Evolutionary conservation across 2,329 filamentous ascomycete genomes (phyloP), one percentile per base, ranked within the genome.

Genomic region (Metarhizium humberi): DNA sequence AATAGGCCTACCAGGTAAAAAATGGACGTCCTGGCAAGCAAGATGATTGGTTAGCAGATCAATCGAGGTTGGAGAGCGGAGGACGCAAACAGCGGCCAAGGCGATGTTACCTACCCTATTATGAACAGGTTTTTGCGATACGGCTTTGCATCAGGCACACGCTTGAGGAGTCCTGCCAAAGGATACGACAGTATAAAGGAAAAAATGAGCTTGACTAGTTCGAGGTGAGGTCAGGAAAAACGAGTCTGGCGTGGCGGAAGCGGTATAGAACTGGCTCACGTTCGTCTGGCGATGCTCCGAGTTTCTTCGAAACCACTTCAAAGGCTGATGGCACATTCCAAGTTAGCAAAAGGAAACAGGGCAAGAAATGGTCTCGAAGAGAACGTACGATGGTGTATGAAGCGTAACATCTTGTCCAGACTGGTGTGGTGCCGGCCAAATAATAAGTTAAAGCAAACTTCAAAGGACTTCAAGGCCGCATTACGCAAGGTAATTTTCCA

Each of bases 1-100:
- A 95, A 99, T 3, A 99, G 80, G 34, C 94, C 94, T 55, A 99
- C 79, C 7, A 99, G 80, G 70, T 96, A 97, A 76, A 99, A 97
- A 29, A 94, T 68, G 4, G 88, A 88, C 16, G 90, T 83, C 32
- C 86, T 90, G 60, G 25, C 45, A 40, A 36, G 18, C 38, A 46
- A 56, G 53, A 54, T 54, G 42, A 43, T n/a, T 43, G 13, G 38
- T 40, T n/a, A 40, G 11, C 38, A 11, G 14, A 40, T 16, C 32
- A 34, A 6, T 42, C 40, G n/a, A 45, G n/a, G 16, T 16, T 18
- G n/a, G 42, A 25, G 42, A 45, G 42, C n/a, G n/a, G 16, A 13
- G 13, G 38, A 16, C 38, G 38, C 38, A 40, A 40, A 18, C 3
- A 45, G 42, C 42, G 18, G 42, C 29, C 11, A 18, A 50, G 25